Percentiles rank a stretch among this genome's conserved stretches.
phyloP scores from a whole-genome alignment of 1,139 yeast species.

The Blastobotrys buckinghamii region DNA sequence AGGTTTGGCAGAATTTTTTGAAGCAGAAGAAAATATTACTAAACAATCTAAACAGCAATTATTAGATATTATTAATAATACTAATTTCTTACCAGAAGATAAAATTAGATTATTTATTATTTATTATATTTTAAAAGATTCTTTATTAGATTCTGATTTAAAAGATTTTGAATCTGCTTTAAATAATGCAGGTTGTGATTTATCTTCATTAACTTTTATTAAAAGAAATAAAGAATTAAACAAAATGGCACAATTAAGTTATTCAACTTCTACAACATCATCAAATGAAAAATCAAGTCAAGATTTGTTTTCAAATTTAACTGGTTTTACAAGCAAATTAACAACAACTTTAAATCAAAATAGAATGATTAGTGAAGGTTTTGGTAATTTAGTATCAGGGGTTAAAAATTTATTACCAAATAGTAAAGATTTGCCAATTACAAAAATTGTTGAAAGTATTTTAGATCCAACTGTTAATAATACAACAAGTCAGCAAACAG shows the following conservation, averaged over 20 bases:
- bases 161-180: slow-evolving; percentile 62
- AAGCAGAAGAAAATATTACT: slow-evolving; percentile 67
- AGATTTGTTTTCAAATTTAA: slow-evolving; percentile 59
- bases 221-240: slow-evolving; percentile 76
- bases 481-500: slow-evolving; percentile 47
- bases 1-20: slow-evolving; percentile 83
- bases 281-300: slow-evolving; percentile 21
- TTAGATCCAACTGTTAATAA: slow-evolving; percentile 62
- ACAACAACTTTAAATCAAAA: slow-evolving; percentile 52
- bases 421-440: slow-evolving; percentile 79
- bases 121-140: slow-evolving; percentile 51
- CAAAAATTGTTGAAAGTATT: slow-evolving; percentile 83
- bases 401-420: slow-evolving; percentile 84
- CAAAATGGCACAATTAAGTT: slow-evolving; percentile 48
- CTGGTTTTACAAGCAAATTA: slow-evolving; percentile 69
- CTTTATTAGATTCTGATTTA: slow-evolving; percentile 55
- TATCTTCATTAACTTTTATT: slow-evolving; percentile 62
- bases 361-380: slow-evolving; percentile 67
- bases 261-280: slow-evolving; percentile 11
- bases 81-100: slow-evolving; percentile 53
- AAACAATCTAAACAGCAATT: slow-evolving; percentile 43
- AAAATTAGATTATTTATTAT: slow-evolving; percentile 84
- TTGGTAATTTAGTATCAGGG: slow-evolving; percentile 83
- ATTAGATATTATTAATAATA: slow-evolving; percentile 37
- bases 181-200: slow-evolving; percentile 53